These are phyloP conservation scores for Verticillium klebahnii DNA, from an alignment of 2,329 filamentous ascomycete species.

Conservation along the genomic window DNA sequence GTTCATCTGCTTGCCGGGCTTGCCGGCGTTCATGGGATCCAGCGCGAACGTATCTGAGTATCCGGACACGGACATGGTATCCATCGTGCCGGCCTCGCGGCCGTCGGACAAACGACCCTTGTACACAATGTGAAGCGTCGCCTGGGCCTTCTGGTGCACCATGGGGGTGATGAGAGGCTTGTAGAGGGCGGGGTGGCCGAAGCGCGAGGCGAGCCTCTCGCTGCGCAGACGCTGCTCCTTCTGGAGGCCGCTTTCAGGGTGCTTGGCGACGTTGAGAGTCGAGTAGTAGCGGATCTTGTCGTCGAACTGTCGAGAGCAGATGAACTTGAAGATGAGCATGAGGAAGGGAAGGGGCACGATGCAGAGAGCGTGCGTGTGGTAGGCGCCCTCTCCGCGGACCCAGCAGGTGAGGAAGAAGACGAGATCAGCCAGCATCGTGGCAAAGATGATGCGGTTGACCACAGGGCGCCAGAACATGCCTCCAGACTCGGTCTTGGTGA, in stretches of 20 bases:
- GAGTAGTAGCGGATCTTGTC: slow-evolving; percentile 76
- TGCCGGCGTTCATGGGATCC: slow-evolving; percentile 65
- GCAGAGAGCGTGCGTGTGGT: slow-evolving; percentile 52
- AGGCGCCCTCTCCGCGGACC: slow-evolving; percentile 60
- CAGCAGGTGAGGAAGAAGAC: slow-evolving; percentile 74
- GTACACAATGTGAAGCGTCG: slow-evolving; percentile 81
- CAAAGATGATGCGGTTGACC: slow-evolving; percentile 90
- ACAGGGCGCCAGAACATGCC: slow-evolving; percentile 88
- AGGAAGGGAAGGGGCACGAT: slow-evolving; percentile 73
- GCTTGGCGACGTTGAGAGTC: slow-evolving; percentile 50
- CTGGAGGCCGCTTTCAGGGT: slow-evolving; percentile 38
- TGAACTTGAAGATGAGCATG: slow-evolving; percentile 80
- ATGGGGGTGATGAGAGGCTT: slow-evolving; percentile 88
- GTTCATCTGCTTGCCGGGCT: slow-evolving; percentile 36
- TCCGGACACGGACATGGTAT: slow-evolving; percentile 57
- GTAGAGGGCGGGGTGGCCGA: slow-evolving; percentile 88
- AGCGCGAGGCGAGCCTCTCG: slow-evolving; percentile 70
- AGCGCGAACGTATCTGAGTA: slow-evolving; percentile 81
- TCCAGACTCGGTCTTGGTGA: slow-evolving; percentile 94
- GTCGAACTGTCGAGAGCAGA: slow-evolving; percentile 74
- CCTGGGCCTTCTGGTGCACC: slow-evolving; percentile 88
- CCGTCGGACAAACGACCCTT: slow-evolving; percentile 71
- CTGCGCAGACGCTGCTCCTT: slow-evolving; percentile 52
- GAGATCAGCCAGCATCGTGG: slow-evolving; percentile 70
- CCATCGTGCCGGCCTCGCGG: slow-evolving; percentile 52